Evolutionary conservation across 2,329 filamentous ascomycete genomes (phyloP).

Genomic region (Tothia fuscella): DNA sequence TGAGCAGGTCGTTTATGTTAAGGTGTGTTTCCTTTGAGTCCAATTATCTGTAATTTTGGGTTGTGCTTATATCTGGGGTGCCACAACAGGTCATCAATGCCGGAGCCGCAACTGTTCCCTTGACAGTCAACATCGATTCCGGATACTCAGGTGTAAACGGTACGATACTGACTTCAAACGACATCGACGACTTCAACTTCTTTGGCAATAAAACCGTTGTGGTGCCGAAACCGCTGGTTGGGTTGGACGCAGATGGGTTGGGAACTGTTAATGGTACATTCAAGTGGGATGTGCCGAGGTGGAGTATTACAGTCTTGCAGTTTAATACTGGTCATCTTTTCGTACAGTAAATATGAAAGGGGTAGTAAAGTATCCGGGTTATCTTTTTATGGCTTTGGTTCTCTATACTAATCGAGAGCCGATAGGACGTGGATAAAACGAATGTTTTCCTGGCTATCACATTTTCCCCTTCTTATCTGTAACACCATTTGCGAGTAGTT

Average conservation of each 20-base stretch:
- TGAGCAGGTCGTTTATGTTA: slow-evolving; percentile 12
- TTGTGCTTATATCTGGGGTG: background rate
- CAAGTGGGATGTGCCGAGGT: slow-evolving; percentile 5
- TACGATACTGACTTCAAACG: slow-evolving; percentile 17
- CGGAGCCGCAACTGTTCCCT: slow-evolving; percentile 13
- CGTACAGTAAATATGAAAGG: too few species aligned
- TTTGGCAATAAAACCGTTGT: slow-evolving; percentile 17
- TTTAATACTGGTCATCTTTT: too few species aligned
- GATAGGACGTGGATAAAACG: too few species aligned
- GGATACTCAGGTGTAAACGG: slow-evolving; percentile 17
- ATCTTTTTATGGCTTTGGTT: too few species aligned
- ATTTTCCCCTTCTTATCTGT: too few species aligned
- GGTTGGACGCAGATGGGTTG: background rate
- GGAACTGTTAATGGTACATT: background rate
- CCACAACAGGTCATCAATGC: slow-evolving; percentile 18
- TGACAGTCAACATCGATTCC: slow-evolving; percentile 16
- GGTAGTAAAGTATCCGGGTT: too few species aligned
- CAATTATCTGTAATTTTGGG: background rate
- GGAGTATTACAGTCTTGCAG: slow-evolving; percentile 7
- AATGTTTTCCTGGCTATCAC: too few species aligned
- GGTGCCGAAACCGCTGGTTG: slow-evolving; percentile 13
- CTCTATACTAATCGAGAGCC: too few species aligned
- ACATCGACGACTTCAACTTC: slow-evolving; percentile 18
- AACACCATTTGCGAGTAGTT: too few species aligned
- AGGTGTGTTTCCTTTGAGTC: slow-evolving; percentile 9